Conservation (phyloP, 1,139 yeast genomes). For the Diutina mesorugosa region DNA sequence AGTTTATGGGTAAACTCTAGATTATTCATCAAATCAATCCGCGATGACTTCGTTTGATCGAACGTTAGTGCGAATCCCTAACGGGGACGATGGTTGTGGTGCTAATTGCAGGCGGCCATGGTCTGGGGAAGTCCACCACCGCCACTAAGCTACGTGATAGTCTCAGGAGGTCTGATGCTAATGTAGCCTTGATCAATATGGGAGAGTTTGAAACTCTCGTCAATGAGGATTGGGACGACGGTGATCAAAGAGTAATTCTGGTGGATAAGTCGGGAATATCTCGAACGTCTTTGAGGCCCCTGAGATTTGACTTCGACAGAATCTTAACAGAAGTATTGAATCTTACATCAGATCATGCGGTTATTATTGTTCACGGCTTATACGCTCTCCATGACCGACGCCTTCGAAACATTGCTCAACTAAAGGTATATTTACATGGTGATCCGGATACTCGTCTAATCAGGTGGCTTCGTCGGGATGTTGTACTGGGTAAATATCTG, state of each 20-base stretch:
- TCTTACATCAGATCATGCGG: constrained; percentile 7
- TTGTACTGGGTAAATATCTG: constrained; percentile 10
- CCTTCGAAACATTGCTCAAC: constrained; percentile 44
- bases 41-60: neutral
- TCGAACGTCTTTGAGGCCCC: constrained; percentile 18
- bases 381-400: constrained; percentile 63
- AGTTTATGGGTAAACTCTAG: constrained; percentile 41
- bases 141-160: constrained; percentile 8
- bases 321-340: constrained; percentile 10
- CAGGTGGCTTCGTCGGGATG: constrained; percentile 51
- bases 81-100: constrained; percentile 10
- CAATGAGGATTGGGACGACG: neutral
- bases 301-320: constrained; percentile 22
- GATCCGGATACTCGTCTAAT: constrained; percentile 79
- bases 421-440: constrained; percentile 71
- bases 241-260: neutral
- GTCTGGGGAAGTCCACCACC: constrained; percentile 45
- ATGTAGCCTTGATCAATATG: neutral
- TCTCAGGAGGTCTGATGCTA: neutral
- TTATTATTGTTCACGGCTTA: constrained; percentile 61
- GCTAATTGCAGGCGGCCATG: constrained; percentile 66
- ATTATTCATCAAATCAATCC: constrained; percentile 12
- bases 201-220: neutral
- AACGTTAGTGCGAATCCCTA: neutral
- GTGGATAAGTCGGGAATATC: neutral